A percentile compares a stretch with the other conserved stretches of the same genome.
Conservation (phyloP, 306 rosid genomes). For the Dryas drummondii region DNA sequence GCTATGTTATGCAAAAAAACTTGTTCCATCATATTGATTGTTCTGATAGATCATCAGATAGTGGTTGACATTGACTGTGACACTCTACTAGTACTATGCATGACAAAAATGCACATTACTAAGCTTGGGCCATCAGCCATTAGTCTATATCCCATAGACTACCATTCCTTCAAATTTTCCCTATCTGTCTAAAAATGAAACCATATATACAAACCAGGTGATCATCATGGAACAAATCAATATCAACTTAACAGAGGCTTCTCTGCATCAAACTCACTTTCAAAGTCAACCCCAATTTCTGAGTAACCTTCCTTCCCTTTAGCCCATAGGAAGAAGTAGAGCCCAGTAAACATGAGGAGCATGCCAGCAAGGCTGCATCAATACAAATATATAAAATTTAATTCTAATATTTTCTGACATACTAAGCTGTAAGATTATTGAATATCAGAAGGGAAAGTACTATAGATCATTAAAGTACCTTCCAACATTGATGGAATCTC, state of each 20-base stretch:
- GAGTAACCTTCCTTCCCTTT: constrained; percentile 68
- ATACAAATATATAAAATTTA: not conserved
- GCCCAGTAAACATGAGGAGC: constrained; percentile 77
- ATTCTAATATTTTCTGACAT: not conserved
- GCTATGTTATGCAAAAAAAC: not conserved
- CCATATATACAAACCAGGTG: constrained; percentile 6
- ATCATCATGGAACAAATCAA: not conserved
- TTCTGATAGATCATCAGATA: not conserved
- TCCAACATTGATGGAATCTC: constrained; percentile 58
- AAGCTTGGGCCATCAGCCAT: not conserved
- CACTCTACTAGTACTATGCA: not conserved
- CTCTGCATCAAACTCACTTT: constrained; percentile 53
- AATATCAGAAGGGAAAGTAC: not conserved
- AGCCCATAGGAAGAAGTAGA: constrained; percentile 86
- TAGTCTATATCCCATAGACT: not conserved
- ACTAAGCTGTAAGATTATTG: not conserved
- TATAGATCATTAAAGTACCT: constrained; percentile 40
- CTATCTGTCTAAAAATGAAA: not conserved
- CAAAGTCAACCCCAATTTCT: constrained; percentile 30
- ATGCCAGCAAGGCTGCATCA: constrained; percentile 67
- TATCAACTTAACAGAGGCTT: constrained; percentile 66
- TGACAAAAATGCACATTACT: not conserved
- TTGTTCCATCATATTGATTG: not conserved
- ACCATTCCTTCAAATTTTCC: not conserved
- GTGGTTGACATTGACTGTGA: not conserved